Evolutionary conservation across 2,329 filamentous ascomycete species (phyloP), one percentile per base, ranked within the genome.

Genomic region (Arthrobotrys megalospora): DNA sequence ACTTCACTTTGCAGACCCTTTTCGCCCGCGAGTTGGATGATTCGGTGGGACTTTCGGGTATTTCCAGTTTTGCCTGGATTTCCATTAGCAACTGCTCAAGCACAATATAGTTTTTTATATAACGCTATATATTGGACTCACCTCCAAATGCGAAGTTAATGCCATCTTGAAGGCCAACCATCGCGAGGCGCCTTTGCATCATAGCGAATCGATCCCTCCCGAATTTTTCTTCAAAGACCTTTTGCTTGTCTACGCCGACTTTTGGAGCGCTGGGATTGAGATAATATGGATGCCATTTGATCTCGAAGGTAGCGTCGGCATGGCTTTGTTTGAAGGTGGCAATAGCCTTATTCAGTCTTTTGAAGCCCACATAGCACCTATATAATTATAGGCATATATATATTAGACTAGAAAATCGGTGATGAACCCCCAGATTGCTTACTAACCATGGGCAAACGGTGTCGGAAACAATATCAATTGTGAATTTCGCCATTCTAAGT

Each of bases 271-370:
- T 86, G 0, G 92, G 91, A 82, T 94, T 90, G 65, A 97, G 88
- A 83, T 95, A 94, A 85, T 92, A 97, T 1, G 93, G 91, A 78
- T 89, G 87, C 92, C 93, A 97, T 78, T 87, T 88, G 12, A 92
- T 89, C 55, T 87, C 88, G 85, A 96, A 94, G 19, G 88, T 92
- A 84, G 95, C 91, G 45, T 87, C 84, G 8, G 86, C 88, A 81
- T 93, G 86, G 45, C 87, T 86, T 81, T 88, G 86, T 82, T 89
- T 88, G 85, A 92, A 93, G 34, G 88, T 84, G 7, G 86, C 83
- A 78, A 97, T 95, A 79, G 91, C 93, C 79, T 88, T 88, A 63
- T 91, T 89, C 45, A 97, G 88, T 43, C 92, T 90, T 80, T 90
- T 90, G 83, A 93, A 92, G 84, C 93, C 93, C 14, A 96, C 87